Percentiles rank a stretch among this genome's conserved stretches.
These are phyloP conservation scores for Mycena crocata DNA, from an alignment of 768 basidiomycete species.

Conservation along the genomic window DNA sequence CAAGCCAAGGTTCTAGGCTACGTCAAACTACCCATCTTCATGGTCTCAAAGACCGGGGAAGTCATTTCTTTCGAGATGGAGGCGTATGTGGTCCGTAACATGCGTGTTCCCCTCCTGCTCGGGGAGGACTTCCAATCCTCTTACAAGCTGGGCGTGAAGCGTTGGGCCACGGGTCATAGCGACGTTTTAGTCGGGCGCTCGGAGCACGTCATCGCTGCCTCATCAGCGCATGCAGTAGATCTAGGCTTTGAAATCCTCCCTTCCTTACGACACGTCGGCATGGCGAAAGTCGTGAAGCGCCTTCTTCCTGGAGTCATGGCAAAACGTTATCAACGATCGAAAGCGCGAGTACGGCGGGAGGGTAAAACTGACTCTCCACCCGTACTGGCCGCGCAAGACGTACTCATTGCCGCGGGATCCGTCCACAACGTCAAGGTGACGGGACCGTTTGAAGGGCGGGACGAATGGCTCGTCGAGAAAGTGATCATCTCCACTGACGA, in stretches of 20 bases:
- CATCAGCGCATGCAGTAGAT: constrained; percentile 13
- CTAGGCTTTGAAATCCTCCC: constrained; percentile 12
- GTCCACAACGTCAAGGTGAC: neutral
- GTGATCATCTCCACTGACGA: constrained; percentile 11
- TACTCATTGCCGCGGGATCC: neutral
- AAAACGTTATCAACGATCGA: neutral
- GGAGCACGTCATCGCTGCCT: constrained; percentile 1
- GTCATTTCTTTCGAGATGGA: constrained; percentile 29
- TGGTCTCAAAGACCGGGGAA: neutral
- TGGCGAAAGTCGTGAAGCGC: neutral
- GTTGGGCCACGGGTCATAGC: constrained; percentile 10
- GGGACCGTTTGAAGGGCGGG: neutral
- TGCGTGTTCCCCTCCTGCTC: constrained; percentile 37
- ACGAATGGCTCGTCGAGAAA: constrained; percentile 1
- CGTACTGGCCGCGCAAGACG: neutral
- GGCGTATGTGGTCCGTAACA: constrained; percentile 37
- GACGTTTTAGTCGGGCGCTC: constrained; percentile 8
- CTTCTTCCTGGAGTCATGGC: neutral
- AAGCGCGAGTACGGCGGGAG: neutral
- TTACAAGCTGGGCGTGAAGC: constrained; percentile 31
- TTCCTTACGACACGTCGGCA: too few relatives aligned
- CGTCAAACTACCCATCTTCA: constrained; percentile 22
- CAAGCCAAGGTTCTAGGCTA: constrained; percentile 31
- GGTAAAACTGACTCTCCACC: neutral
- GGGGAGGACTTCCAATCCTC: constrained; percentile 24